Base-by-base conservation (phyloP, 345 rosid genomes). In the Fremontodendron californicum region DNA sequence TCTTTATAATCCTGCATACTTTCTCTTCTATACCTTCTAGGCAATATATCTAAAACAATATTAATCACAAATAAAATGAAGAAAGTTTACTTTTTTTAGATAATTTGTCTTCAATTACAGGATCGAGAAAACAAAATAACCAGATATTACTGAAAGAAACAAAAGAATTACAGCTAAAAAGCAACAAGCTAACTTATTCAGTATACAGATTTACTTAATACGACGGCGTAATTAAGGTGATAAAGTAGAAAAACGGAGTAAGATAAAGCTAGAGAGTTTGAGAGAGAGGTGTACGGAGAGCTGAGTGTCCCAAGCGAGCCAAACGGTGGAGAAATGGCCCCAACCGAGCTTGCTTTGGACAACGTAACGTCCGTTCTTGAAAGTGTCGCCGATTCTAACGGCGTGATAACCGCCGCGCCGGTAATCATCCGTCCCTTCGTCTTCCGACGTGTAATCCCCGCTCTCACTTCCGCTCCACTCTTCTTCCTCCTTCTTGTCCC, bases 271-370 rank as follows among this genome's bases (percentile, higher is more conserved):
- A 61, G 15, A 7, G 11, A 40, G 9, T 40, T 9, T 9, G 48
- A 43, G 12, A 29, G 45, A 31, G 74, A 16, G 55, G 9, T 37
- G 39, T 85, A 89, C 95, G 1, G 88, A 82, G 33, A 81, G 81
- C 0, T 73, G 88, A 15, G 88, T 82, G 78, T 89, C 95, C 95
- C 93, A 89, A 48, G 89, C 89, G 76, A 91, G 95, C 95, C 95
- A 91, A 63, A 91, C 95, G 67, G 95, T 91, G 64, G 95, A 91
- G 88, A 91, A 91, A 84, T 91, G 91, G 52, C 95, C 95, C 95
- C 95, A 91, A 9, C 93, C 95, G 48, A 91, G 93, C 85, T 91
- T 89, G 60, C 86, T 78, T 82, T 88, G 93, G 29, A 91, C 90
- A 2, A 87, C 87, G 49, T 89, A 91, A 11, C 89, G 88, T 1